Conservation (phyloP, 2,329 filamentous ascomycete species). For the Dactylonectria macrodidyma region DNA sequence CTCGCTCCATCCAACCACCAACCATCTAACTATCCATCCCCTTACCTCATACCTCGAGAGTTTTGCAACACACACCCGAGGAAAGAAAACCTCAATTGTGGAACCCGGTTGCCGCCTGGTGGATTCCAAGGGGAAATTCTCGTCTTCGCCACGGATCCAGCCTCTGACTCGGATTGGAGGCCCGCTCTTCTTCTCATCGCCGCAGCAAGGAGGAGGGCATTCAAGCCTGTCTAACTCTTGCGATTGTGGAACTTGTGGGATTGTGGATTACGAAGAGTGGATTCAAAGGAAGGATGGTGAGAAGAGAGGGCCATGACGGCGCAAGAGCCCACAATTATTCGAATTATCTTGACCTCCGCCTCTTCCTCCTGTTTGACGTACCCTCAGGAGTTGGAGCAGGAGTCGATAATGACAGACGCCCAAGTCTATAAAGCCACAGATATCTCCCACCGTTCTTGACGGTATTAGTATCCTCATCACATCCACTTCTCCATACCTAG, state of each 20-base stretch:
- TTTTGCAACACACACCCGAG: slow-evolving; percentile 35
- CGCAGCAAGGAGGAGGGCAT: slow-evolving; percentile 25
- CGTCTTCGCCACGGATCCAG: slow-evolving; percentile 40
- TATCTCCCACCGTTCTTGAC: slow-evolving; percentile 58
- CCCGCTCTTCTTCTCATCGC: slow-evolving; percentile 35
- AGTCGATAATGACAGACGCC: slow-evolving; percentile 24
- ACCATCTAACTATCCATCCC: slow-evolving; percentile 21
- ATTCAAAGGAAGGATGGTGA: not conserved
- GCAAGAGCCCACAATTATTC: slow-evolving; percentile 22
- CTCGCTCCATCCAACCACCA: slow-evolving; percentile 5
- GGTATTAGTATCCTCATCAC: slow-evolving; percentile 47
- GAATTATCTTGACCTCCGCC: slow-evolving; percentile 16
- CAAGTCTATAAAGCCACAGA: slow-evolving; percentile 52
- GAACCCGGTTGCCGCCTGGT: slow-evolving; percentile 41
- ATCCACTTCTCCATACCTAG: slow-evolving; percentile 2
- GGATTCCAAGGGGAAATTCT: slow-evolving; percentile 41
- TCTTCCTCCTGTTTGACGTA: slow-evolving; percentile 29
- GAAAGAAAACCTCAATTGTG: slow-evolving; percentile 30
- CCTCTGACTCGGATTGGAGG: slow-evolving; percentile 45
- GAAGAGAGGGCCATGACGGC: slow-evolving; percentile 11
- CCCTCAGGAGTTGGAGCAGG: slow-evolving; percentile 36
- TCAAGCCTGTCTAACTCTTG: slow-evolving; percentile 2
- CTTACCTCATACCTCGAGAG: slow-evolving; percentile 45
- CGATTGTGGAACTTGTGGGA: slow-evolving; percentile 1
- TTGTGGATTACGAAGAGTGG: slow-evolving; percentile 6